Evolutionary conservation across 192 early-diverging fungal species (phyloP), one percentile per base, ranked within the genome.

Genomic region (Backusella luteola): DNA sequence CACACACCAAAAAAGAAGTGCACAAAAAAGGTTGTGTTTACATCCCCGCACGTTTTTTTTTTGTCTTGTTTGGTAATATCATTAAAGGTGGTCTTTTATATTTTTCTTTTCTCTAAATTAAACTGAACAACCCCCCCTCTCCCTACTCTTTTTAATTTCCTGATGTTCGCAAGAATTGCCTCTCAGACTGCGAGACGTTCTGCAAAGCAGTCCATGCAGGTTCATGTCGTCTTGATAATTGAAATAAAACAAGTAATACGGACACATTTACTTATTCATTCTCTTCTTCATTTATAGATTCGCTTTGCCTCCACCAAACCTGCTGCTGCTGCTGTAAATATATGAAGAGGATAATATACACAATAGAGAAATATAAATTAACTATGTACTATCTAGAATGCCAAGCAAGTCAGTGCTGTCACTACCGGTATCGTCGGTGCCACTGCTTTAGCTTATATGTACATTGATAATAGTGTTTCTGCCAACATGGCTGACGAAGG

Each of bases 401-500:
- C 73, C 66, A 83, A 72, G 67, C 71, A 79, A 63, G 35, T 85
- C 26, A 74, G 83, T 72, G 69, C 76, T 68, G 74, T 81, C 67
- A 79, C 84, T 1, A 89, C 92, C 15, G 90, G 91, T 67, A 91
- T 93, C 36, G 87, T 90, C 8, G 79, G 79, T 34, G 83, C 86
- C 39, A 83, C 87, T 23, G 89, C 85, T 38, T 79, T 81, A 66
- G 82, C 82, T 34, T 84, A 77, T 56, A 81, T 88, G 79, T 84
- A 85, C 69, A 85, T 81, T 53, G 76, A 78, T 41, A 63, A 63
- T 4, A 63, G 21, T 26, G 89, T 90, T 34, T 88, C 90, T 83
- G 92, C 94, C 80, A 91, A 92, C 81, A 94, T 94, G 89, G 90
- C 92, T 75, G 96, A 95, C 56, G 93, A 98, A 74, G 97, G 97